Evolutionary conservation across 2,329 filamentous ascomycete genomes (phyloP), one percentile per base, ranked within the genome.

Genomic region (Pochonia chlamydosporia): DNA sequence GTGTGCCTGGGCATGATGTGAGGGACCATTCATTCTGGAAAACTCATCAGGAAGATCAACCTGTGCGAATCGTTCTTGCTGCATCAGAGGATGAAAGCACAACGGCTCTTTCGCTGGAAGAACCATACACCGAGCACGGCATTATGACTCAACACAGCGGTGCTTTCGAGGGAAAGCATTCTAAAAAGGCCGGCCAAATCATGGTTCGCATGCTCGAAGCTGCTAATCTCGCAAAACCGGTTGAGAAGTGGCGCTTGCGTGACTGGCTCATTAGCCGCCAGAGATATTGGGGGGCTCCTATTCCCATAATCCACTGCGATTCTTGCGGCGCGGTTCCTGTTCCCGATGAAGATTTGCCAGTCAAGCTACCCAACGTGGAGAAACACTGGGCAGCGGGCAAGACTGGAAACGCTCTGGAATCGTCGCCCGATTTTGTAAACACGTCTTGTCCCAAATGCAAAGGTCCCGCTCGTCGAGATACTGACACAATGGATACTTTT

Each of bases 401-500:
- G 57, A 76, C 76, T 13, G 89, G 89, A 1, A 95, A 92, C 57
- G 87, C 89, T 0, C 72, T 95, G 16, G 86, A 87, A 54, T 75
- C 79, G 18, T 81, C 83, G 2, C 68, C 81, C 11, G 80, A 85
- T 7, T 96, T 89, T 82, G 74, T 89, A 40, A 81, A 90, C 56
- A 87, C 83, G 0, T 64, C 73, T 3, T 96, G 90, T 60, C 90
- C 90, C 5, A 79, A 79, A 55, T 96, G 90, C 58, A 70, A 76
- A 14, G 74, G 78, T 1, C 68, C 80, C 21, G 90, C 88, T 6
- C 85, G 82, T 61, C 79, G 90, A 53, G 90, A 96, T 54, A 95
- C 90, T 0, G 90, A 96, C 63, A 96, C 90, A 3, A 95, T 96
- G 90, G 90, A 96, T 64, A 96, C 90, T 0, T 96, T 96, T 67